Evolutionary conservation across 169 alveolate species (phyloP).

Genomic region (Fabrea salina): DNA sequence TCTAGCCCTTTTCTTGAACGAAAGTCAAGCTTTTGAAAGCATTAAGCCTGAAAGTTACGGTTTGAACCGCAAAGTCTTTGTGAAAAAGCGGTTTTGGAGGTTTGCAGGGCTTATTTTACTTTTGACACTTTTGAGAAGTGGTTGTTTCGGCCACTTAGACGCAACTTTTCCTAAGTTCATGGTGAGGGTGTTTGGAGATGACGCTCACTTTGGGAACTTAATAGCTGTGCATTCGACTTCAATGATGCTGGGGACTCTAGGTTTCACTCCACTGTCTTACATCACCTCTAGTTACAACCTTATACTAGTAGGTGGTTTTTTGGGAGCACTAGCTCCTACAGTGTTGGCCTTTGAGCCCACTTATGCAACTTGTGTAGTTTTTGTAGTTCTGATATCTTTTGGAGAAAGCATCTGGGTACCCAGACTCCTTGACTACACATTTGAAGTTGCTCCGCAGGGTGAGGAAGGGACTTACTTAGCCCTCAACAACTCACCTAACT

Average conservation of each 20-base stretch:
- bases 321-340: constrained; percentile 41
- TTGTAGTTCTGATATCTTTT: constrained; percentile 37
- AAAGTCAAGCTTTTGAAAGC: background rate
- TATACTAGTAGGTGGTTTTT: constrained; percentile 42
- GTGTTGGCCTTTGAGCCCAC: constrained; percentile 35
- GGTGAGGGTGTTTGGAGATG: constrained; percentile 45
- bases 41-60: background rate
- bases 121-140: background rate
- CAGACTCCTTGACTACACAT: constrained; percentile 47
- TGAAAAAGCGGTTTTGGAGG: constrained; percentile 38
- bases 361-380: constrained; percentile 26
- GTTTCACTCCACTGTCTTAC: constrained; percentile 19
- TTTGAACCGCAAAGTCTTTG: background rate
- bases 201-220: constrained; percentile 48
- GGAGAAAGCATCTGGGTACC: constrained; percentile 58
- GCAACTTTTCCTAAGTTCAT: constrained; percentile 53
- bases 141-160: constrained; percentile 41
- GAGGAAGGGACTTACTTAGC: constrained; percentile 58
- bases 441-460: constrained; percentile 42
- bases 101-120: constrained; percentile 30
- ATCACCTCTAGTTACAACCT: constrained; percentile 27
- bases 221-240: constrained; percentile 36
- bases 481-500: constrained; percentile 12
- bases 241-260: constrained; percentile 33
- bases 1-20: background rate